Evolutionary conservation across 1,139 yeast genomes (phyloP).

Genomic region (Blastobotrys ciferrii): DNA sequence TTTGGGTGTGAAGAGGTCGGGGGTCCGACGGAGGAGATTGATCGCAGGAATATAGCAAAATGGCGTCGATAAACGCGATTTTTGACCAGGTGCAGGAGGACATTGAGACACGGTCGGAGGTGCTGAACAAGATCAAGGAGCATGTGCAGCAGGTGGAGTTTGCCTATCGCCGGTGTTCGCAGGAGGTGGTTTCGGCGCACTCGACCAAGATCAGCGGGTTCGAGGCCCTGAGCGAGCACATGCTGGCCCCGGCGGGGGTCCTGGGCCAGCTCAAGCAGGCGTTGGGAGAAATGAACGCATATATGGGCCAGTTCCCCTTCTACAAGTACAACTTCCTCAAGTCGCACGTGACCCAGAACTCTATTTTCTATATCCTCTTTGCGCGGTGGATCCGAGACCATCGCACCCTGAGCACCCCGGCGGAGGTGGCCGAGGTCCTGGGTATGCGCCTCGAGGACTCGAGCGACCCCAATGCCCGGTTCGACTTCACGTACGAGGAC

Average conservation of each 20-base stretch:
- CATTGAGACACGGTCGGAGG: conserved; percentile 12
- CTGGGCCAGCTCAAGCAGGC: conserved; percentile 9
- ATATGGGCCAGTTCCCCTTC: conserved; percentile 22
- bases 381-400: conserved; percentile 25
- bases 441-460: conserved; percentile 17
- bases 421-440: conserved; percentile 21
- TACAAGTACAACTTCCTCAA: conserved; percentile 30
- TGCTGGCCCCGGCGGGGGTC: neutral
- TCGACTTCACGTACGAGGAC: conserved; percentile 32
- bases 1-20: no score
- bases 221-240: conserved; percentile 10
- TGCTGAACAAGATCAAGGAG: conserved; percentile 17
- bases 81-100: conserved; percentile 15
- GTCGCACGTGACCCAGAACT: conserved; percentile 28
- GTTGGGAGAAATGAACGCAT: conserved; percentile 13
- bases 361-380: conserved; percentile 22
- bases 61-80: conserved; percentile 10
- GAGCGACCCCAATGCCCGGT: conserved; percentile 11
- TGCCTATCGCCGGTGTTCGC: conserved; percentile 18
- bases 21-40: no score
- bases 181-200: conserved; percentile 21
- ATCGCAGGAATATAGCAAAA: no score
- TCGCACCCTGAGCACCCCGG: conserved; percentile 20
- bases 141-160: conserved; percentile 18
- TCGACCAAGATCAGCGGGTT: conserved; percentile 13